Conservation (phyloP, 2,329 filamentous ascomycete genomes). For the Xylaria hypoxylon region DNA sequence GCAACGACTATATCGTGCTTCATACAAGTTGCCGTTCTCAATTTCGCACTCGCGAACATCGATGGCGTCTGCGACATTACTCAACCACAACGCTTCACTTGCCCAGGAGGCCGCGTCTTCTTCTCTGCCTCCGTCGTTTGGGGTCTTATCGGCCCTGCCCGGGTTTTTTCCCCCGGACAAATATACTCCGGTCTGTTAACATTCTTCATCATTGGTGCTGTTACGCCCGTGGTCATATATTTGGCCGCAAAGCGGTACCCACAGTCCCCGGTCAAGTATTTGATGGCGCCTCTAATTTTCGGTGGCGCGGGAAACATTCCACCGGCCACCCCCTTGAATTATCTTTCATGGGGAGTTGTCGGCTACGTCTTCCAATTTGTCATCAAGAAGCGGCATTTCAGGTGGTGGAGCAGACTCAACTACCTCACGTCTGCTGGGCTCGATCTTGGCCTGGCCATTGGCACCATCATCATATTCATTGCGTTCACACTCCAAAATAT, state of each 20-base stretch:
- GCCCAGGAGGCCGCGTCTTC: conserved; percentile 72
- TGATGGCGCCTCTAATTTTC: conserved; percentile 73
- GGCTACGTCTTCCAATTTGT: conserved; percentile 77
- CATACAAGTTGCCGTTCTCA: conserved; percentile 73
- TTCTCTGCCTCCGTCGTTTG: conserved; percentile 76
- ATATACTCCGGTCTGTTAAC: conserved; percentile 70
- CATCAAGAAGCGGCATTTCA: conserved; percentile 71
- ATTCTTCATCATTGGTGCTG: conserved; percentile 69
- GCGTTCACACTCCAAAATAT: conserved; percentile 73
- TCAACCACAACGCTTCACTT: conserved; percentile 70
- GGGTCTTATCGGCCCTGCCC: conserved; percentile 72
- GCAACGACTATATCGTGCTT: conserved; percentile 75
- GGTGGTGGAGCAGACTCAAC: conserved; percentile 81
- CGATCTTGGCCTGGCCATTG: conserved; percentile 75
- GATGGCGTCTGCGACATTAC: conserved; percentile 70
- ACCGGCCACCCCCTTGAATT: conserved; percentile 78
- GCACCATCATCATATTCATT: conserved; percentile 77
- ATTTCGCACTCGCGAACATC: conserved; percentile 71
- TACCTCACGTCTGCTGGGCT: conserved; percentile 77
- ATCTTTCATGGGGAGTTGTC: conserved; percentile 78
- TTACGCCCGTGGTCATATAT: conserved; percentile 65
- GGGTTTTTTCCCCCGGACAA: conserved; percentile 72
- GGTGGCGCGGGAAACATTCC: conserved; percentile 69
- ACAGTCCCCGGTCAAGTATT: conserved; percentile 61
- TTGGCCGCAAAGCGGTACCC: conserved; percentile 62